These are phyloP conservation scores for Peronospora farinosa DNA, from an alignment of 352 stramenopile genomes.

Conservation along the genomic window DNA sequence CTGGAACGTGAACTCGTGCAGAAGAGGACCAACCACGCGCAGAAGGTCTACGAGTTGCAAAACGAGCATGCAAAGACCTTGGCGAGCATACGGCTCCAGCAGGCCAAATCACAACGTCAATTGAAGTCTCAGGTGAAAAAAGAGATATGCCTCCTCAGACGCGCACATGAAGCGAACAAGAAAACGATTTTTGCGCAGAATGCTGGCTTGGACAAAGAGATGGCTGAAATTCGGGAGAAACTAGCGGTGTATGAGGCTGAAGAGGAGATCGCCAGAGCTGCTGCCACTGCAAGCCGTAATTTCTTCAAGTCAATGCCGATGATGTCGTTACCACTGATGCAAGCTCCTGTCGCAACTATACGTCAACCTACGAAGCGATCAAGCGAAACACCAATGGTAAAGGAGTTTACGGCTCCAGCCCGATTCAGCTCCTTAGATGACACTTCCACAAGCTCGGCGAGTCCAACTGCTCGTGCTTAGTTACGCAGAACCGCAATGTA, in stretches of 20 bases:
- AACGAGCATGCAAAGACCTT: slow-evolving; percentile 31
- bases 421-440: slow-evolving; percentile 20
- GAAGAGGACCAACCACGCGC: slow-evolving; percentile 56
- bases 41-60: slow-evolving; percentile 47
- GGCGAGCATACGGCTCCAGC: slow-evolving; percentile 34
- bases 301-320: slow-evolving; percentile 44
- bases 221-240: slow-evolving; percentile 19
- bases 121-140: slow-evolving; percentile 53
- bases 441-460: slow-evolving; percentile 24
- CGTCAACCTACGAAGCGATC: slow-evolving; percentile 17
- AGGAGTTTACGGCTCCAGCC: slow-evolving; percentile 5
- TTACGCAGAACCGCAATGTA: slow-evolving; percentile 14
- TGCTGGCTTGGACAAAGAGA: slow-evolving; percentile 30
- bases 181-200: slow-evolving; percentile 24
- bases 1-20: slow-evolving; percentile 49
- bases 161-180: slow-evolving; percentile 51
- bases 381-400: neutral
- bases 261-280: slow-evolving; percentile 15
- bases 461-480: slow-evolving; percentile 12
- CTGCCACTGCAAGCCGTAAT: slow-evolving; percentile 22
- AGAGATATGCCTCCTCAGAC: slow-evolving; percentile 37
- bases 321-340: slow-evolving; percentile 30
- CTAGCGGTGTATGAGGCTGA: slow-evolving; percentile 23
- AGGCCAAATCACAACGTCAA: slow-evolving; percentile 45
- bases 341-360: slow-evolving; percentile 17